Conservation (phyloP, 2,329 filamentous ascomycete species). For the Xylaria sp. region DNA sequence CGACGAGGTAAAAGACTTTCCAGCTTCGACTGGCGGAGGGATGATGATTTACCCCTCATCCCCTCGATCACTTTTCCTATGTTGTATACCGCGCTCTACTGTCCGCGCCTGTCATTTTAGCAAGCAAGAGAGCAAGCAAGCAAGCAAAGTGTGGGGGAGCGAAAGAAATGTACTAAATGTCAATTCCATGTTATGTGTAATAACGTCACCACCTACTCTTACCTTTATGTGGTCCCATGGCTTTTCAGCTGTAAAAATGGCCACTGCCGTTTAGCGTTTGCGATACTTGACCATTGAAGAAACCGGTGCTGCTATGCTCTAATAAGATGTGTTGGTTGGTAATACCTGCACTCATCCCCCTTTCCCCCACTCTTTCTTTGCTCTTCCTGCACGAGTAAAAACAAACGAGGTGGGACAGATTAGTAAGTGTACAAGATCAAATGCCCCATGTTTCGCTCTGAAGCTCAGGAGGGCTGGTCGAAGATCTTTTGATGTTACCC, state of each 20-base stretch:
- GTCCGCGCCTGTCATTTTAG: constrained; percentile 1
- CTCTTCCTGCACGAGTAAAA: too few relatives aligned
- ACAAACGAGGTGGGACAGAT: too few relatives aligned
- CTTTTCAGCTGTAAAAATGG: constrained; percentile 2
- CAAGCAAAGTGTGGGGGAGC: neutral
- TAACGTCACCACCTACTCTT: constrained; percentile 1
- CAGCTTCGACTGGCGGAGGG: constrained; percentile 18
- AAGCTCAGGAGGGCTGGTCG: too few relatives aligned
- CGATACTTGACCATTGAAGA: too few relatives aligned
- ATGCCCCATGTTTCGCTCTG: too few relatives aligned
- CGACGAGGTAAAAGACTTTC: constrained; percentile 14
- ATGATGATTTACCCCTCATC: constrained; percentile 1
- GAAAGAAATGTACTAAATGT: constrained; percentile 29
- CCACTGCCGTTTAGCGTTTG: too few relatives aligned
- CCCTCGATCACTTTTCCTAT: constrained; percentile 28
- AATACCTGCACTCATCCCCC: too few relatives aligned
- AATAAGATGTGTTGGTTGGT: too few relatives aligned
- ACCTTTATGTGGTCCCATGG: neutral
- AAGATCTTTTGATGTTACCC: neutral
- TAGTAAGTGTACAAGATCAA: too few relatives aligned
- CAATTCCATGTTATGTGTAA: constrained; percentile 12
- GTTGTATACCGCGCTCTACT: constrained; percentile 28
- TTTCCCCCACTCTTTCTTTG: too few relatives aligned
- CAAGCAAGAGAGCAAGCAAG: constrained; percentile 12
- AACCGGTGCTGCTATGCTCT: too few relatives aligned